Conservation (phyloP, 2,329 filamentous ascomycete genomes). For the Pyrenophora seminiperda region DNA sequence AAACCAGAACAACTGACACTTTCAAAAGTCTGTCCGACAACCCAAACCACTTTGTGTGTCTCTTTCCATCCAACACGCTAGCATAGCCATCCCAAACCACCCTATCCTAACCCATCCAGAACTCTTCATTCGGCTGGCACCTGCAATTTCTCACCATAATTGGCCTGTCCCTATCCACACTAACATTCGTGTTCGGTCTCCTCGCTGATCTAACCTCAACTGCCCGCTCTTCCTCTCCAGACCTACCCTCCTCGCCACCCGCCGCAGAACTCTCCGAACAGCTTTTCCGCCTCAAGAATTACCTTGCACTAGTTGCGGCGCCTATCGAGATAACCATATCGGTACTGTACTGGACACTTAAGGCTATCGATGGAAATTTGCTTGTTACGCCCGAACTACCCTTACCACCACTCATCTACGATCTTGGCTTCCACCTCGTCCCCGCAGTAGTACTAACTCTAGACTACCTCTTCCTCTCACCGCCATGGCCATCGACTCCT, state of each 20-base stretch:
- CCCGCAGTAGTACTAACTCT: constrained; percentile 68
- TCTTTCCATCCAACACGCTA: constrained; percentile 1
- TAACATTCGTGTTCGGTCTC: constrained; percentile 66
- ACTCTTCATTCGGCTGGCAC: constrained; percentile 68
- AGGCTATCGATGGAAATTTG: constrained; percentile 59
- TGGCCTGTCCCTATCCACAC: constrained; percentile 65
- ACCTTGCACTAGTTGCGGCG: constrained; percentile 66
- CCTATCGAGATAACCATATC: constrained; percentile 74
- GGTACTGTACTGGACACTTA: constrained; percentile 74
- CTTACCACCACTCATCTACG: constrained; percentile 55
- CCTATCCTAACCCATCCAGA: constrained; percentile 37
- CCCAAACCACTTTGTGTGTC: constrained; percentile 35
- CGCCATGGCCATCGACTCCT: constrained; percentile 66
- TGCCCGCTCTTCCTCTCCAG: constrained; percentile 30
- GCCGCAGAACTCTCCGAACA: constrained; percentile 44
- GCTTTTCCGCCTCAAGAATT: constrained; percentile 72
- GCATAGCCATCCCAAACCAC: neutral
- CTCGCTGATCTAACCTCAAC: constrained; percentile 62
- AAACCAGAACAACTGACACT: constrained; percentile 9
- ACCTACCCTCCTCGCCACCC: constrained; percentile 1
- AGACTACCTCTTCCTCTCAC: constrained; percentile 71
- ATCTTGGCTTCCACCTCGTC: constrained; percentile 56
- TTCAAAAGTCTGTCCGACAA: constrained; percentile 36
- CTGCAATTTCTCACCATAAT: constrained; percentile 77
- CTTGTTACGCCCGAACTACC: constrained; percentile 53